Evolutionary conservation across 768 basidiomycete genomes (phyloP).

Genomic region (Mycena vitilis): DNA sequence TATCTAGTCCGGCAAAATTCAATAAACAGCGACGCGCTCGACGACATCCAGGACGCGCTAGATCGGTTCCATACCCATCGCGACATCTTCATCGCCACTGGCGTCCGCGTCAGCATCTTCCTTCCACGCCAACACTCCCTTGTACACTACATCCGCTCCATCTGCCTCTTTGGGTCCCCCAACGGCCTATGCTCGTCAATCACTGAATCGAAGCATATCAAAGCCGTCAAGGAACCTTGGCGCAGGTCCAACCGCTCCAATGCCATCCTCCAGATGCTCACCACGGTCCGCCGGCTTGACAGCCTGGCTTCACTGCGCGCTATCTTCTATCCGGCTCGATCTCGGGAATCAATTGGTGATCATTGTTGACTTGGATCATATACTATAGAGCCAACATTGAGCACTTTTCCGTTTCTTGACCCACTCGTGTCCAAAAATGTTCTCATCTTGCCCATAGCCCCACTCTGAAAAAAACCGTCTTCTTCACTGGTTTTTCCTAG

Average conservation of each 20-base stretch:
- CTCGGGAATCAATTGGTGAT: no score
- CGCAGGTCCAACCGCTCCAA: not conserved
- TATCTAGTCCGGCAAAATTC: constrained; percentile 41
- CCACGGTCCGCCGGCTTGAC: not conserved
- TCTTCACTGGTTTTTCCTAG: no score
- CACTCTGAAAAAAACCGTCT: no score
- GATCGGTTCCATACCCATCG: not conserved
- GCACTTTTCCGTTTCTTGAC: no score
- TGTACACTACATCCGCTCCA: not conserved
- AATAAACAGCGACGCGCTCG: constrained; percentile 32
- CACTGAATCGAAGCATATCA: constrained; percentile 3
- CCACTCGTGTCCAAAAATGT: no score
- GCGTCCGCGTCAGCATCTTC: no score
- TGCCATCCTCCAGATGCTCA: not conserved
- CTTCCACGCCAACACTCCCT: constrained; percentile 1
- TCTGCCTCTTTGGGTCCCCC: not conserved
- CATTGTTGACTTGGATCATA: no score
- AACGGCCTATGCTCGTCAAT: constrained; percentile 1
- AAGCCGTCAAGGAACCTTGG: constrained; percentile 3
- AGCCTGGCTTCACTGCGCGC: no score
- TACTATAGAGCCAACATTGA: no score
- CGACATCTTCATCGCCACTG: no score
- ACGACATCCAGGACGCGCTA: constrained; percentile 30
- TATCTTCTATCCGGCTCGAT: no score
- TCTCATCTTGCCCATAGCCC: no score